Conservation (phyloP, 2,329 filamentous ascomycete species). For the Pyrenophora tritici-repentis region DNA sequence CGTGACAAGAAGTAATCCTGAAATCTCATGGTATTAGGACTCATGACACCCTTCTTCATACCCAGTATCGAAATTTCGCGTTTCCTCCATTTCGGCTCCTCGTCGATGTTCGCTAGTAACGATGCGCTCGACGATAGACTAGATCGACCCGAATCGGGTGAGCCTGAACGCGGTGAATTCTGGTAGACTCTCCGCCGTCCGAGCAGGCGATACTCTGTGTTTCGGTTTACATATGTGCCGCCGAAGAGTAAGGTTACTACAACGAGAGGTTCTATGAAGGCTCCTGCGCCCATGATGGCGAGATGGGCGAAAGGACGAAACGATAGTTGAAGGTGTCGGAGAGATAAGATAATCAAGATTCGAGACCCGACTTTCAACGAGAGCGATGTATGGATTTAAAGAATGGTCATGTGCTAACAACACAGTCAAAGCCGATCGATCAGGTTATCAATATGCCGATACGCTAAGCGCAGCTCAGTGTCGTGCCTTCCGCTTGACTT, state of each 20-base stretch:
- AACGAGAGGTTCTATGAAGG: conserved; percentile 65
- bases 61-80: conserved; percentile 55
- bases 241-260: conserved; percentile 64
- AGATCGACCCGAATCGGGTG: conserved; percentile 50
- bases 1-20: conserved; percentile 65
- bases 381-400: background rate
- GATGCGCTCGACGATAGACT: conserved; percentile 51
- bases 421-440: background rate
- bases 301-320: conserved; percentile 1
- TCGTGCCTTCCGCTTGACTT: background rate
- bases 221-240: conserved; percentile 66
- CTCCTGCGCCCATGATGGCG: conserved; percentile 58
- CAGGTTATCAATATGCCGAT: background rate
- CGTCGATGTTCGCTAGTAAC: conserved; percentile 48
- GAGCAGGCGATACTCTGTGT: conserved; percentile 48
- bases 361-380: background rate
- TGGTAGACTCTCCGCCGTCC: conserved; percentile 29
- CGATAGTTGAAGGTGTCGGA: background rate
- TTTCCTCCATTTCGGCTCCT: conserved; percentile 54
- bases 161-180: conserved; percentile 40
- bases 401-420: background rate
- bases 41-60: conserved; percentile 56
- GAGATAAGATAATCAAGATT: background rate
- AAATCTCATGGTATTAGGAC: conserved; percentile 67
- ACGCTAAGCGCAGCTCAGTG: conserved; percentile 2